Conservation (phyloP, 495 filamentous ascomycete species). For the Aspergillus steynii region DNA sequence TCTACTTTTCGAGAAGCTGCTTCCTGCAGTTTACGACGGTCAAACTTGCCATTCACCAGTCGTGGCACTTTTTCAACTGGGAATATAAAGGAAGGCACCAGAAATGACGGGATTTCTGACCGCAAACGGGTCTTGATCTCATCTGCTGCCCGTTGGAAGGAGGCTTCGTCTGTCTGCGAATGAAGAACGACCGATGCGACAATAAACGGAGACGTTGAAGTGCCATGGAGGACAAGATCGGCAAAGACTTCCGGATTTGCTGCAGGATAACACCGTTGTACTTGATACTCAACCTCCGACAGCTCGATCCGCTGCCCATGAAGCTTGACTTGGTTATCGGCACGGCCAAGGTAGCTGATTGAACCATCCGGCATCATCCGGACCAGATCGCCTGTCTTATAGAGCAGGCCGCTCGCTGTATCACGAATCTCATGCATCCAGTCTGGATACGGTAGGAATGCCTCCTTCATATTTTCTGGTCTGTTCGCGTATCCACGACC, state of each 20-base stretch:
- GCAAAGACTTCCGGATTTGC: slow-evolving; percentile 6
- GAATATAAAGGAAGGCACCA: slow-evolving; percentile 13
- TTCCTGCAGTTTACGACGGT: slow-evolving; percentile 5
- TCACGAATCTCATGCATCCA: not conserved
- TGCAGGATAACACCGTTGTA: slow-evolving; percentile 6
- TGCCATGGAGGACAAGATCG: not conserved
- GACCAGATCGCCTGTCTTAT: not conserved
- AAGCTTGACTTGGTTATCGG: not conserved
- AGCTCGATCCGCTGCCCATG: not conserved
- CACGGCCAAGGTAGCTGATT: not conserved
- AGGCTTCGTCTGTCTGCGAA: not conserved
- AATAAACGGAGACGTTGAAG: not conserved
- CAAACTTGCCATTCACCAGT: slow-evolving; percentile 16
- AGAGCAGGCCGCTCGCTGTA: not conserved
- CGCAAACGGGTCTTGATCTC: slow-evolving; percentile 5
- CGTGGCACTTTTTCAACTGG: slow-evolving; percentile 12
- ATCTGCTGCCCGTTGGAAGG: not conserved
- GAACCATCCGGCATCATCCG: not conserved
- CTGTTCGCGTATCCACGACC: not conserved
- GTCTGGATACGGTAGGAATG: not conserved
- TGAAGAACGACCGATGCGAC: slow-evolving; percentile 4
- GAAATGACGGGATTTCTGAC: slow-evolving; percentile 10
- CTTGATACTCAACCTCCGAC: not conserved
- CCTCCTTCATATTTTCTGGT: not conserved
- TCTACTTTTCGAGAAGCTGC: not conserved